These are phyloP conservation scores for Rhododendron griersonianum DNA, from an alignment of 148 eudicot species.

Conservation along the genomic window DNA sequence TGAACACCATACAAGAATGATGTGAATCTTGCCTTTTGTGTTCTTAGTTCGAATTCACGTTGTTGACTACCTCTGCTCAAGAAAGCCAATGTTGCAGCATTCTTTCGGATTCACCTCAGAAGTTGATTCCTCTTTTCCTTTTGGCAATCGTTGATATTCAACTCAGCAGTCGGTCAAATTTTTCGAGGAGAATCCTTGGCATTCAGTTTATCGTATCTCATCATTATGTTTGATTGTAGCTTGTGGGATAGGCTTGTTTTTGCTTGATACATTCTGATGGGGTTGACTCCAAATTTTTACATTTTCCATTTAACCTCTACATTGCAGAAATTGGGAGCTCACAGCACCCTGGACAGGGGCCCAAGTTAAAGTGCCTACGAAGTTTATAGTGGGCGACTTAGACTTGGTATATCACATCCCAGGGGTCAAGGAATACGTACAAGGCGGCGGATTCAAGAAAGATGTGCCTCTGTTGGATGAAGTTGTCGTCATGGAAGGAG, in stretches of 20 bases:
- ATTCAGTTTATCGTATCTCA: not conserved
- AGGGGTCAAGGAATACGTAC: slow-evolving; percentile 33
- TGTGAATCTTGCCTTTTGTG: not conserved
- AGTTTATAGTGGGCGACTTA: not conserved
- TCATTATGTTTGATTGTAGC: not conserved
- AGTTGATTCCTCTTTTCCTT: not conserved
- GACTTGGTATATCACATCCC: slow-evolving; percentile 35
- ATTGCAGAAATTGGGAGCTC: slow-evolving; percentile 40
- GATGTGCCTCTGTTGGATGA: slow-evolving; percentile 31
- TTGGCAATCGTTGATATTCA: not conserved
- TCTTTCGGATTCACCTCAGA: not conserved
- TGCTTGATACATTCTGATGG: too few species aligned
- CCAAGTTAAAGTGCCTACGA: slow-evolving; percentile 37
- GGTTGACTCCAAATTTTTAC: not conserved
- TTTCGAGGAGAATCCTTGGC: not conserved
- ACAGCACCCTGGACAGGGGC: slow-evolving; percentile 39
- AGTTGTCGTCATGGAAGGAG: slow-evolving; percentile 36
- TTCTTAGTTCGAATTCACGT: not conserved
- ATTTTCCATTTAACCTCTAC: not conserved
- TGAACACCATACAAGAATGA: not conserved
- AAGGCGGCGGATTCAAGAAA: slow-evolving; percentile 32
- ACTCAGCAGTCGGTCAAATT: not conserved
- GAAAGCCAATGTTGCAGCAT: too few species aligned
- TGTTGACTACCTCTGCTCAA: not conserved
- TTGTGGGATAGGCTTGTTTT: too few species aligned